phyloP scores from a whole-genome alignment of 2,329 filamentous ascomycete species.

The Ophiosphaerella narmari region DNA sequence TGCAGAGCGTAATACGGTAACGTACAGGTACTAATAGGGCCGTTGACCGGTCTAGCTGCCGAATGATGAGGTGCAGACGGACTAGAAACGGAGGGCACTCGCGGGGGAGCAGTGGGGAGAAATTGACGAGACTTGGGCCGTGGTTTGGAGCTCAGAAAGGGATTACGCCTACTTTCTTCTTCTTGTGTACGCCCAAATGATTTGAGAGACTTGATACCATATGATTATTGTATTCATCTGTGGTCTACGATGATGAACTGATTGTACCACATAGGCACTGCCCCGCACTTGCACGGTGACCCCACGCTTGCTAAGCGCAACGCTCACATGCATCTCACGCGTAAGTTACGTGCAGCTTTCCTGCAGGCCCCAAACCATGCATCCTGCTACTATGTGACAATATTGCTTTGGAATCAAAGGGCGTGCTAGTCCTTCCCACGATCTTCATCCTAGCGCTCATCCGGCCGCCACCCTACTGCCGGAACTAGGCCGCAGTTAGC shows the following conservation, averaged over 20 bases:
- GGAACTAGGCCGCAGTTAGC: conserved; percentile 29
- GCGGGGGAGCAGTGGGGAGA: conserved; percentile 10
- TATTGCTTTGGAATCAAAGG: not conserved
- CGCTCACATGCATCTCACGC: conserved; percentile 11
- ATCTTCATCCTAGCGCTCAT: not conserved
- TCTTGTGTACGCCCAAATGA: no score
- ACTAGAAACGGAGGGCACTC: conserved; percentile 10
- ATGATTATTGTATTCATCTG: not conserved
- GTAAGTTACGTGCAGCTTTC: conserved; percentile 15
- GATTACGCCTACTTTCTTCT: not conserved
- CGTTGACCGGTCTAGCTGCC: conserved; percentile 1
- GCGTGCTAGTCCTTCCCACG: conserved; percentile 1
- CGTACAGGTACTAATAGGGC: conserved; percentile 41
- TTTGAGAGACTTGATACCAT: not conserved
- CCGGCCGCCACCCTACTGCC: conserved; percentile 16
- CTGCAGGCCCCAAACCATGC: conserved; percentile 5
- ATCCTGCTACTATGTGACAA: not conserved
- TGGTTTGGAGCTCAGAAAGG: not conserved
- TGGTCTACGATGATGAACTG: not conserved
- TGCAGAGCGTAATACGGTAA: conserved; percentile 43
- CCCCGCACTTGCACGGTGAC: conserved; percentile 13
- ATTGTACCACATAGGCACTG: not conserved
- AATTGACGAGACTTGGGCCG: conserved; percentile 1
- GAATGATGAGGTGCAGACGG: conserved; percentile 8
- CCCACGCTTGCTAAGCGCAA: conserved; percentile 22